phyloP scores from a whole-genome alignment of 345 rosid genomes.

The Gossypium mustelinum region DNA sequence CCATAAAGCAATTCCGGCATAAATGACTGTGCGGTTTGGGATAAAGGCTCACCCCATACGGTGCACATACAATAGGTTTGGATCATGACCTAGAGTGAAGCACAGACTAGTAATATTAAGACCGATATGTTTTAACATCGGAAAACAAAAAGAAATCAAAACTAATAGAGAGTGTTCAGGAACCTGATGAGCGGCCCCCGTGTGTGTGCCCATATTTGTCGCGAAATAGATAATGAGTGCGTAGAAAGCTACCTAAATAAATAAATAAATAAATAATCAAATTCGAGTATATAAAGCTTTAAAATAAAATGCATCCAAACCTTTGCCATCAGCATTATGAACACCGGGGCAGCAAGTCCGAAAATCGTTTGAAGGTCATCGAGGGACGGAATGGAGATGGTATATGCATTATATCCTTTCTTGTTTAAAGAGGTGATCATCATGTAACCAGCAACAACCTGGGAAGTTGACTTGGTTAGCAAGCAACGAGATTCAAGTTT shows the following conservation, averaged over 20 bases:
- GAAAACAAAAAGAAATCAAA: not conserved
- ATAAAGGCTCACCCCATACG: slow-evolving; percentile 82
- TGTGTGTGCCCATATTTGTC: slow-evolving; percentile 70
- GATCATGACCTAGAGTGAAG: slow-evolving; percentile 52
- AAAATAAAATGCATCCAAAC: slow-evolving; percentile 19
- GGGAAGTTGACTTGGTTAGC: slow-evolving; percentile 21
- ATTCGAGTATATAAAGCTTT: not conserved
- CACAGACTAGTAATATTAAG: not conserved
- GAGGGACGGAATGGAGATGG: slow-evolving; percentile 56
- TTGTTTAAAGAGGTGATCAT: slow-evolving; percentile 67
- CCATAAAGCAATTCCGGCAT: slow-evolving; percentile 86
- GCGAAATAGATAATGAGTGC: slow-evolving; percentile 71
- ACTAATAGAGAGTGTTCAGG: not conserved
- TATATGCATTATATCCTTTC: slow-evolving; percentile 64
- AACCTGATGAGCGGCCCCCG: slow-evolving; percentile 89
- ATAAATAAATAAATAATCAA: not conserved
- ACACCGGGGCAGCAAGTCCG: slow-evolving; percentile 74
- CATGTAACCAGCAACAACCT: slow-evolving; percentile 83
- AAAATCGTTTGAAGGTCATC: slow-evolving; percentile 52
- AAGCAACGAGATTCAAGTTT: not conserved
- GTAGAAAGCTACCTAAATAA: slow-evolving; percentile 65
- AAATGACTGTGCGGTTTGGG: slow-evolving; percentile 88
- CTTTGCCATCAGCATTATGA: slow-evolving; percentile 72
- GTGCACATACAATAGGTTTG: slow-evolving; percentile 61
- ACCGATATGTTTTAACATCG: not conserved